Conservation (phyloP, 495 filamentous ascomycete species). For the Viridothelium virens region DNA sequence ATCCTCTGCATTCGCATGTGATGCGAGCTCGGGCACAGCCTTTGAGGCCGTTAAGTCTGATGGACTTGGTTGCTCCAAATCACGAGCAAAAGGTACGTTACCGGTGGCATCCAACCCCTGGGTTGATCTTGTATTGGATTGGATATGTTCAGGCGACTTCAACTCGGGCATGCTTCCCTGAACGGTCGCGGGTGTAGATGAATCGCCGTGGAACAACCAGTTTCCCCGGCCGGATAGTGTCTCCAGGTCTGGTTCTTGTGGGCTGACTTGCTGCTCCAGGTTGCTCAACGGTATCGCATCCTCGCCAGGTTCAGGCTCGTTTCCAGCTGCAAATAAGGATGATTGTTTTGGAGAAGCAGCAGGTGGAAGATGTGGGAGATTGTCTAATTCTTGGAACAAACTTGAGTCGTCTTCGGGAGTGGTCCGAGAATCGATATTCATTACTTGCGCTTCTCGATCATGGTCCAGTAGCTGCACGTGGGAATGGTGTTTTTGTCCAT, state of each 20-base stretch:
- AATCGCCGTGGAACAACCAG: background rate
- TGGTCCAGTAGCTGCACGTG: too few relatives aligned
- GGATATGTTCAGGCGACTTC: background rate
- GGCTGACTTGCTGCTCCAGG: background rate
- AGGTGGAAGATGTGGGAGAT: background rate
- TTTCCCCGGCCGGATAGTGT: background rate
- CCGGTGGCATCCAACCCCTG: background rate
- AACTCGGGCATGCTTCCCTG: background rate
- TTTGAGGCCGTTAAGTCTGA: too few relatives aligned
- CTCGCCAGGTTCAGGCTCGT: background rate
- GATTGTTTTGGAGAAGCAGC: background rate
- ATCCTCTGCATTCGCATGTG: background rate
- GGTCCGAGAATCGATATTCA: background rate
- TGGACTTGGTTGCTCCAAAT: background rate
- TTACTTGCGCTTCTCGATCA: background rate
- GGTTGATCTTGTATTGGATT: background rate
- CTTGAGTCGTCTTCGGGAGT: background rate
- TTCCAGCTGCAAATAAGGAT: background rate
- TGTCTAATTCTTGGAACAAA: background rate
- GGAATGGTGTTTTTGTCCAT: background rate
- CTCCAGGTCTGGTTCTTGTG: background rate
- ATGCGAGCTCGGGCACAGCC: too few relatives aligned
- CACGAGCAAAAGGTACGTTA: too few relatives aligned
- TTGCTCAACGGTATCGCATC: background rate
- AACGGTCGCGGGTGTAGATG: background rate